Evolutionary conservation across 306 rosid genomes (phyloP), one percentile per base, ranked within the genome.

Genomic region (Vigna unguiculata): DNA sequence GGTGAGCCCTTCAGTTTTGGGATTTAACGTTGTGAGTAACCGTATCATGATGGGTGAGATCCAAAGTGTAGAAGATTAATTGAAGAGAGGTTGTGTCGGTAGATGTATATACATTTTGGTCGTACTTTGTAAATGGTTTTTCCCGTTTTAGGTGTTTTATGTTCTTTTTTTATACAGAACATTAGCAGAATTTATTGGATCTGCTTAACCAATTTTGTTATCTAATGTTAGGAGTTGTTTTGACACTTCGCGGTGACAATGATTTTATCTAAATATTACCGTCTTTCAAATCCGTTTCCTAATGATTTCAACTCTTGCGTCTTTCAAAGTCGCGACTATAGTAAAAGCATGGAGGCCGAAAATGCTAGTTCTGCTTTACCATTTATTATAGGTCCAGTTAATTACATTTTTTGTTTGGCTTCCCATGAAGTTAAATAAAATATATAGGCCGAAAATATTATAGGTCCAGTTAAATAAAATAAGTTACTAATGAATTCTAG

Each of bases 31-130:
- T 16, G 97, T 94, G 46, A 94, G 98, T 55, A 94, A 87, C 88
- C 83, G 98, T 81, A 94, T 94, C 87, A 94, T 94, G 98, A 91
- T 87, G 97, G 98, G 98, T 30, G 98, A 94, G 93, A 94, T 94
- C 68, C 97, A 94, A 88, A 34, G 78, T 0, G 75, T 75, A 24
- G 97, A 94, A 77, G 98, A 94, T 83, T 91, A 90, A 69, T 65
- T 25, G 20, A 25, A 20, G 85, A 20, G 85, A 76, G 46, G 5
- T 53, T 32, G 34, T 40, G 17, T 48, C 46, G 74, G 84, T 54
- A 73, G 86, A 62, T 88, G 97, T 87, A 89, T 48, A 94, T 90
- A 88, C 88, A 78, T 83, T 82, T 83, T 86, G 85, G 81, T 78
- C 70, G 81, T 16, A 79, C 84, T 63, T 64, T 88, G 94, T 93